phyloP scores from a whole-genome alignment of 331 rosid species.

The Prunus yedoensis region DNA sequence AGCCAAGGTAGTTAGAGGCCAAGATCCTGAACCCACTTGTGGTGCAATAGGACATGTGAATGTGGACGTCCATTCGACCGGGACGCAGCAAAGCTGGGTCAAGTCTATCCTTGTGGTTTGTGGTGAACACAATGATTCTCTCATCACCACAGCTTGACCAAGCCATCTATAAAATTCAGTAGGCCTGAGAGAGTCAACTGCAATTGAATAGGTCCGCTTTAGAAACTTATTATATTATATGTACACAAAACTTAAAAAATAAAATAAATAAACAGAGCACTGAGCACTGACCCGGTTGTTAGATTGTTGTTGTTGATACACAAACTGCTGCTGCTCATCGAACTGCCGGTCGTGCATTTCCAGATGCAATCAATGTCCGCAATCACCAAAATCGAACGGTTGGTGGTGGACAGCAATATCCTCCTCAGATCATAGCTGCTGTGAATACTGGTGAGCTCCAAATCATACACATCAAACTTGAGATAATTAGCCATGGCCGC shows the following conservation, averaged over 20 bases:
- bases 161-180: slow-evolving; percentile 51
- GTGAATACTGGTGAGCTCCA: no score
- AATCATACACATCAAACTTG: no score
- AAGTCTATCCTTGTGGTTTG: slow-evolving; percentile 48
- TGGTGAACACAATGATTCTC: slow-evolving; percentile 52
- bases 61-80: slow-evolving; percentile 56
- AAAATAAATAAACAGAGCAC: not conserved
- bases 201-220: not conserved
- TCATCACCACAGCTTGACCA: slow-evolving; percentile 67
- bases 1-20: slow-evolving; percentile 49
- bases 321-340: not conserved
- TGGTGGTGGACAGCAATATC: no score
- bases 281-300: slow-evolving; percentile 9
- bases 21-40: slow-evolving; percentile 34
- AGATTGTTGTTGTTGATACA: not conserved
- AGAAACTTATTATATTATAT: no score
- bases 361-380: slow-evolving; percentile 30
- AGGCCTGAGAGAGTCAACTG: slow-evolving; percentile 46
- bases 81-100: slow-evolving; percentile 53
- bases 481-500: no score
- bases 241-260: no score
- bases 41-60: slow-evolving; percentile 45
- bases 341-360: slow-evolving; percentile 11
- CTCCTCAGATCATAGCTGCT: no score
- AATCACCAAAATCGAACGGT: no score